Base-by-base conservation (phyloP, 2,329 filamentous ascomycete genomes). In the Anthostomella pinea region DNA sequence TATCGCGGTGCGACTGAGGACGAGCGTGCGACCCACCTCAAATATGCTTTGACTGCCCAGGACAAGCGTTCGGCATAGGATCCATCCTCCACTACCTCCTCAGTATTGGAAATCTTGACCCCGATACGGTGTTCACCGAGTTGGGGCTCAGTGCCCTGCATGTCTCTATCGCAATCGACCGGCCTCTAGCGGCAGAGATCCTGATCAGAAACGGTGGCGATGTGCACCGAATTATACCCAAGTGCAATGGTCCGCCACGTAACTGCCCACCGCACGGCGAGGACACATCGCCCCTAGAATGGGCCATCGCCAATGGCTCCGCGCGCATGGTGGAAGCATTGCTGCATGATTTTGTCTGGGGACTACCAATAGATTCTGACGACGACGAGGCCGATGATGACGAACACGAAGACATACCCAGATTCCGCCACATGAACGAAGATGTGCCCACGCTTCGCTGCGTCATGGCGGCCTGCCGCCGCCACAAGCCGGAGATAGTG, bases 281-380 rank as follows among this genome's bases (percentile, higher is more conserved):
- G 16, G 39, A 43, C 18, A 41, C 40, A 15, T 49, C 47, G 9
- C 47, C 49, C 16, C 30, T 53, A 7, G 43, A 36, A 27, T 53
- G 43, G 38, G 49, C 49, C 6, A 51, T 53, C 17, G 24, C 33
- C 7, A 37, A 30, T 19, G 38, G 39, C n/a, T 30, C 42, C 8
- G 2, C 41, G 6, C 11, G 13, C 5, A 19, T 37, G 4, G 24
- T 46, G 13, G 8, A 22, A 10, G 9, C 18, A 10, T 24, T 50
- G 14, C 17, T 51, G 8, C 3, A 19, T n/a, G 19, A 23, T 9
- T 1, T 23, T 8, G 8, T 16, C 5, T n/a, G 7, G 17, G 2
- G 19, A 5, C 13, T 16, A 22, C 18, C 16, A 4, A 19, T 18
- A 8, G 7, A 16, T 9, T 18, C 24, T 24, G 16, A 34, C 17